Percentiles rank a stretch among this genome's conserved stretches.
Conservation (phyloP, 2,329 filamentous ascomycete genomes). For the Colletotrichum phormii region DNA sequence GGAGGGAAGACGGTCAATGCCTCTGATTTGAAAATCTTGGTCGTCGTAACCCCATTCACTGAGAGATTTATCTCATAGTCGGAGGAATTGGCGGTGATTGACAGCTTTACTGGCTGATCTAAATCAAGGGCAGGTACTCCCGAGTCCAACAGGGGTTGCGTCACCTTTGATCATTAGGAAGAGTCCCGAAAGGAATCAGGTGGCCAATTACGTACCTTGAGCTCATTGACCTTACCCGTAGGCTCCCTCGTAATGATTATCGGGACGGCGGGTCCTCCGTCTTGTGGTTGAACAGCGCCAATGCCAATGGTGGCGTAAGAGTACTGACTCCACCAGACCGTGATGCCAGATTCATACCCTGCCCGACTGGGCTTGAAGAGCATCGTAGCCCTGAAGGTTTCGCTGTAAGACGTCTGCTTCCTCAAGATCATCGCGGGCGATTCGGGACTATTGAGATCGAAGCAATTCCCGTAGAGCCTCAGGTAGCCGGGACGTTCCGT, state of each 20-base stretch:
- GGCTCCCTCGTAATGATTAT: conserved; percentile 39
- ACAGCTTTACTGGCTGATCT: conserved; percentile 25
- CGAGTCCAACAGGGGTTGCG: conserved; percentile 16
- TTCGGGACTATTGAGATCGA: conserved; percentile 60
- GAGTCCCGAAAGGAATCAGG: neutral
- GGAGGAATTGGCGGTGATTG: conserved; percentile 36
- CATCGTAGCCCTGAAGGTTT: conserved; percentile 56
- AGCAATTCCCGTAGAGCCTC: conserved; percentile 63
- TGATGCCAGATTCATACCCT: conserved; percentile 63
- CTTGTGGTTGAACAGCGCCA: conserved; percentile 37
- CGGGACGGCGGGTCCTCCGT: conserved; percentile 19
- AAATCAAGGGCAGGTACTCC: neutral
- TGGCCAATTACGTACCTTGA: conserved; percentile 33
- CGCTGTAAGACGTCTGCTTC: conserved; percentile 60
- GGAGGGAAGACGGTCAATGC: conserved; percentile 43
- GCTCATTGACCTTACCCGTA: conserved; percentile 38
- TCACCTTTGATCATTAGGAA: conserved; percentile 17
- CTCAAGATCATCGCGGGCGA: conserved; percentile 64
- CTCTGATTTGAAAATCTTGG: conserved; percentile 31
- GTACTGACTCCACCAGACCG: conserved; percentile 65
- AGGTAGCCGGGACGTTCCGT: conserved; percentile 55
- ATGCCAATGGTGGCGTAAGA: conserved; percentile 49
- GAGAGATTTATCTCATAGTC: conserved; percentile 39
- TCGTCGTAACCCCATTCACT: conserved; percentile 6
- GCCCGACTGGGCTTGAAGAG: conserved; percentile 56